Conservation (phyloP, 2,329 filamentous ascomycete genomes). For the Verticillium isaacii region DNA sequence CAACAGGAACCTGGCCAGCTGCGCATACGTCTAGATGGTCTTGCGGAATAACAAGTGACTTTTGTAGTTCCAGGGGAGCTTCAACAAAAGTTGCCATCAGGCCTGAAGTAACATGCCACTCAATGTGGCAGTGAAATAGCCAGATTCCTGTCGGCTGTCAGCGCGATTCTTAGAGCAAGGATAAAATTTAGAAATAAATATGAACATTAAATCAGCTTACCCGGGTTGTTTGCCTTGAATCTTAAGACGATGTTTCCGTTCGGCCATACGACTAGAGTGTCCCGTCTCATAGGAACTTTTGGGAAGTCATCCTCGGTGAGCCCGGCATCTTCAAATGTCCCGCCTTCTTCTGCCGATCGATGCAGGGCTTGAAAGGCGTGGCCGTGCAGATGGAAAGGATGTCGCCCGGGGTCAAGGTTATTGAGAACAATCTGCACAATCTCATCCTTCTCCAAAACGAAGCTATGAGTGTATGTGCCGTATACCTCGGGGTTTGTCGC, state of each 20-base stretch:
- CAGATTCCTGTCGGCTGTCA: slow-evolving; percentile 42
- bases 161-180: not conserved
- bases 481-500: slow-evolving; percentile 58
- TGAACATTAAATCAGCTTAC: slow-evolving; percentile 26
- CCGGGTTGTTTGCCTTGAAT: slow-evolving; percentile 65
- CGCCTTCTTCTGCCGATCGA: slow-evolving; percentile 53
- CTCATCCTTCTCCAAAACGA: slow-evolving; percentile 62
- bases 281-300: slow-evolving; percentile 57
- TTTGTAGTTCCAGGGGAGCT: slow-evolving; percentile 58
- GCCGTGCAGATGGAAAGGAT: slow-evolving; percentile 77
- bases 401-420: slow-evolving; percentile 66
- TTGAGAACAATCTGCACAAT: slow-evolving; percentile 75
- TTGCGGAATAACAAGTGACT: slow-evolving; percentile 53
- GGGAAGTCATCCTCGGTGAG: slow-evolving; percentile 43
- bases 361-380: slow-evolving; percentile 67
- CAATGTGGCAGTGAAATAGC: slow-evolving; percentile 78
- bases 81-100: slow-evolving; percentile 62
- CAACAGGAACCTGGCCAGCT: slow-evolving; percentile 40
- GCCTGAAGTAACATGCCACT: slow-evolving; percentile 70
- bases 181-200: not conserved
- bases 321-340: slow-evolving; percentile 46
- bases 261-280: slow-evolving; percentile 62
- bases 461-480: slow-evolving; percentile 59
- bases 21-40: slow-evolving; percentile 55
- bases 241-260: slow-evolving; percentile 64